Conservation (phyloP, 352 stramenopile species). For the Thalassiosira pacifica region DNA sequence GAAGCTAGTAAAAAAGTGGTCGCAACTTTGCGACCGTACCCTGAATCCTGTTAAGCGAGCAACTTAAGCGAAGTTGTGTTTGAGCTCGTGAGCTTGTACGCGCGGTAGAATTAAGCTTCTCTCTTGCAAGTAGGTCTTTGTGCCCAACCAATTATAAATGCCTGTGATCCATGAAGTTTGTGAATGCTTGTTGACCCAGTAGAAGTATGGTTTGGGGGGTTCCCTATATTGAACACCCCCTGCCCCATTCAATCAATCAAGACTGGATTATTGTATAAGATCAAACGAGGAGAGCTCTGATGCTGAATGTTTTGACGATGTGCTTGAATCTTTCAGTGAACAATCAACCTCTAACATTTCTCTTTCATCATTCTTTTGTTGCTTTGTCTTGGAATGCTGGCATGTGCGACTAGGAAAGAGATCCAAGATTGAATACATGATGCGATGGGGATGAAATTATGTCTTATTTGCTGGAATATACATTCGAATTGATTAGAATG, state of each 20-base stretch:
- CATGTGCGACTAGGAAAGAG: no score
- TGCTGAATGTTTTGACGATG: neutral
- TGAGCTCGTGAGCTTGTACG: neutral
- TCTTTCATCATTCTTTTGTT: neutral
- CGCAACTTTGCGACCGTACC: no score
- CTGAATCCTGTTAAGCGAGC: no score
- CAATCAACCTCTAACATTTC: neutral
- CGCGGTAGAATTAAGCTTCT: neutral
- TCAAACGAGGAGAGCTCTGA: constrained; percentile 5
- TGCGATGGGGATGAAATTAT: no score
- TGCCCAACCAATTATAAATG: neutral
- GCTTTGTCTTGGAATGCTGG: no score
- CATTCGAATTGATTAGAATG: no score
- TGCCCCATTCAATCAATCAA: constrained; percentile 4
- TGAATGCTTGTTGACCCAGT: constrained; percentile 5
- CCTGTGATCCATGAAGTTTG: constrained; percentile 4
- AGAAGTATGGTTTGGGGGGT: constrained; percentile 6
- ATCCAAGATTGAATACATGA: no score
- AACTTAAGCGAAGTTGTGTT: neutral
- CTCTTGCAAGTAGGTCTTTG: neutral
- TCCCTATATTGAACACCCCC: constrained; percentile 1
- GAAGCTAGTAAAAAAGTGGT: no score
- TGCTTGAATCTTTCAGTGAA: neutral
- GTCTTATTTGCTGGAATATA: no score
- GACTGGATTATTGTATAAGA: neutral